Evolutionary conservation across 2,329 filamentous ascomycete genomes (phyloP), one percentile per base, ranked within the genome.

Genomic region (Knoxdaviesia capensis): DNA sequence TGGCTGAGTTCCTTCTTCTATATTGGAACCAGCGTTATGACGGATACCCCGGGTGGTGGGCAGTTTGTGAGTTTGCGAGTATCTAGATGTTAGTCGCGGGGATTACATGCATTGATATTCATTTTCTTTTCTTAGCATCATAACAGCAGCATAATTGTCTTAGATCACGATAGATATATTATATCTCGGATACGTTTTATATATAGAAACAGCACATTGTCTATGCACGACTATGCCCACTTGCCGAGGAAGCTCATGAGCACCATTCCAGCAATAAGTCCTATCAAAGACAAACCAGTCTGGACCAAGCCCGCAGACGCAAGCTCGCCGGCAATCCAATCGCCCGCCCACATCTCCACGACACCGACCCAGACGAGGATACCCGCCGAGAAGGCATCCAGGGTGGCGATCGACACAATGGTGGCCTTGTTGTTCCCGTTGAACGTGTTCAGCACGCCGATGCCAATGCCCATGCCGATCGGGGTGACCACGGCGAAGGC

Each of bases 281-380:
- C 66, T 4, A 66, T 35, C 33, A 71, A 56, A 0, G 67, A 77
- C 6, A 69, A 54, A 1, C 53, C 34, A 0, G 72, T 73, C 44
- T 64, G 67, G 0, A 62, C 31, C 1, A 65, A 34, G 1, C 65
- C 55, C 0, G 75, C 66, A 31, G 69, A 57, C 10, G 67, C 55
- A 54, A 81, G 56, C 51, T 79, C 71, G 11, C 68, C 69, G 1
- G 62, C 62, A 50, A 73, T 68, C 81, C 81, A 87, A 53, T 87
- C 81, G 36, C 69, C 63, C 3, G 77, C 77, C 72, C 77, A 77
- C 79, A 87, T 85, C 59, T 86, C 80, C 0, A 86, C 80, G 1
- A 86, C 58, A 2, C 79, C 78, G 2, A 86, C 80, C 79, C 81
- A 87, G n/a, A 80, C 61, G 32, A 87, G 63, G 38, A 88, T 82